These are phyloP conservation scores for Dactylonectria estremocensis DNA, from an alignment of 2,329 filamentous ascomycete species.

Conservation along the genomic window DNA sequence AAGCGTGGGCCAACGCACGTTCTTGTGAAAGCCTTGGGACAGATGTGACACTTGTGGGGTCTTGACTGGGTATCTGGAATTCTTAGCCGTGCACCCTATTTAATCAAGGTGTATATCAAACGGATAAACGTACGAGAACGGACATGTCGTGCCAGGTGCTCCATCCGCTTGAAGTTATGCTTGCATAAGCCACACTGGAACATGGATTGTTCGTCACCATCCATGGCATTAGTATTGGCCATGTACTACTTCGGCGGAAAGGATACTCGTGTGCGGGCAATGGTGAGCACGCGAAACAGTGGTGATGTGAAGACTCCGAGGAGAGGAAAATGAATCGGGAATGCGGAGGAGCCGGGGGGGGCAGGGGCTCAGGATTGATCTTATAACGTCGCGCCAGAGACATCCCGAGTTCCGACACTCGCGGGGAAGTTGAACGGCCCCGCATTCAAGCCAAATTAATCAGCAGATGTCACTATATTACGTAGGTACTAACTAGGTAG, in stretches of 20 bases:
- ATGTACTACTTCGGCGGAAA: background rate
- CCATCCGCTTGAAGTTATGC: conserved; percentile 48
- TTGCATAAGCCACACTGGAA: conserved; percentile 50
- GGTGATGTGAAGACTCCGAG: background rate
- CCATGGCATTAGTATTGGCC: background rate
- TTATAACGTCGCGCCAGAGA: background rate
- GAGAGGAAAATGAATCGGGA: background rate
- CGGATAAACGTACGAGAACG: conserved; percentile 48
- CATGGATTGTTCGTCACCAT: conserved; percentile 20
- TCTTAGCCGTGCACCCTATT: background rate
- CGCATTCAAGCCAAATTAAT: background rate
- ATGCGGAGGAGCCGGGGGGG: background rate
- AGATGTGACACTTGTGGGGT: conserved; percentile 50
- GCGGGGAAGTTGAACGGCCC: background rate
- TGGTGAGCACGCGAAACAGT: background rate
- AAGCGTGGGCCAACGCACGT: conserved; percentile 40
- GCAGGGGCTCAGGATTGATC: background rate
- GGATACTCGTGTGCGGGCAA: background rate
- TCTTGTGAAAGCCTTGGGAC: conserved; percentile 50
- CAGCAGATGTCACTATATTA: background rate
- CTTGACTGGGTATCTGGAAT: conserved; percentile 51
- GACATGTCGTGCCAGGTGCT: conserved; percentile 53
- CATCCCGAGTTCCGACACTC: background rate
- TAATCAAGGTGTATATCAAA: background rate
- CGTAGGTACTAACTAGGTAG: background rate